phyloP scores from a whole-genome alignment of 352 stramenopile genomes.

The Saprolegnia diclina region DNA sequence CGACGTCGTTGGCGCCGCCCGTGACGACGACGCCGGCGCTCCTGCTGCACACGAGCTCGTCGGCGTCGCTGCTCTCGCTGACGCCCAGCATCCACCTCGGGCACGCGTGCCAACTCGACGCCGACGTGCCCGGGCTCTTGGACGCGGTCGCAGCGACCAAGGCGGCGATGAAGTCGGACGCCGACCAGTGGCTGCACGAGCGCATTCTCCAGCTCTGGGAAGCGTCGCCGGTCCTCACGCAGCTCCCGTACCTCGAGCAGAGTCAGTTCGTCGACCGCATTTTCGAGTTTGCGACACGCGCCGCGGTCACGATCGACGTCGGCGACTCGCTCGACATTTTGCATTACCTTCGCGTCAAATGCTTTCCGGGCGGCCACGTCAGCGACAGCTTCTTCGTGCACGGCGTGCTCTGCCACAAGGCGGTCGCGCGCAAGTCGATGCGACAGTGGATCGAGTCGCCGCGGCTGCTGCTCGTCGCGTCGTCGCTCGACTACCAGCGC shows the following conservation, averaged over 20 bases:
- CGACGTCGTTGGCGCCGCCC: neutral
- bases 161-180: slow-evolving; percentile 50
- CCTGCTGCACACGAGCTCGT: neutral
- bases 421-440: slow-evolving; percentile 76
- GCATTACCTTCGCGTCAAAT: slow-evolving; percentile 81
- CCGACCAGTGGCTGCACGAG: slow-evolving; percentile 60
- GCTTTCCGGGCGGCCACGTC: slow-evolving; percentile 60
- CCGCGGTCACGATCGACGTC: slow-evolving; percentile 55
- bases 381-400: slow-evolving; percentile 86
- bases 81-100: slow-evolving; percentile 1
- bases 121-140: neutral
- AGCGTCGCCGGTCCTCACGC: slow-evolving; percentile 41
- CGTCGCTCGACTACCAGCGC: slow-evolving; percentile 75
- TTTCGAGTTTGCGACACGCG: slow-evolving; percentile 55
- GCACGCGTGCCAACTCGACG: neutral
- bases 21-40: neutral
- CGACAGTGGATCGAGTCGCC: slow-evolving; percentile 71
- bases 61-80: neutral
- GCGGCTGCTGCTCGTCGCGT: slow-evolving; percentile 77
- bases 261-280: slow-evolving; percentile 82
- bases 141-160: neutral
- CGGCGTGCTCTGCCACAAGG: slow-evolving; percentile 84
- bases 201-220: slow-evolving; percentile 67
- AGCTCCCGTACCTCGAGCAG: slow-evolving; percentile 62
- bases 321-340: slow-evolving; percentile 79